phyloP scores from a whole-genome alignment of 179 eudicot genomes.

The Beta macrorhiza region DNA sequence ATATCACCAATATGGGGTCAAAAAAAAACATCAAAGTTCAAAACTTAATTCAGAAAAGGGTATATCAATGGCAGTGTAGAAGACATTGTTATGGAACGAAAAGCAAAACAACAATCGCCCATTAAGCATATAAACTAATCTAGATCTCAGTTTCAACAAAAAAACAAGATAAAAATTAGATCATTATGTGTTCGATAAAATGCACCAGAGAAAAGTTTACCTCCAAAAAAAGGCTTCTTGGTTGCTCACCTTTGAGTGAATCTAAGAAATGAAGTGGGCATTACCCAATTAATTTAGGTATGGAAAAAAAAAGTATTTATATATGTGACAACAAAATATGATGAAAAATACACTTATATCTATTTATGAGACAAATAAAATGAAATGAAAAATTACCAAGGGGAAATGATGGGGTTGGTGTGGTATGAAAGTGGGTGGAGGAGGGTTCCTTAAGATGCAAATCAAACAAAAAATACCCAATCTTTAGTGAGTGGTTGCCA shows the following conservation, averaged over 20 bases:
- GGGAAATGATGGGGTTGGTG: conserved; percentile 30
- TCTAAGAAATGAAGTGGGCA: conserved; percentile 23
- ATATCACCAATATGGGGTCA: not conserved
- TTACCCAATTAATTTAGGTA: conserved; percentile 19
- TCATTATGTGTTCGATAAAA: conserved; percentile 32
- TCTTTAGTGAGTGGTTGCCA: conserved; percentile 33
- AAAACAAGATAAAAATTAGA: not conserved
- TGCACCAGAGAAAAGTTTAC: conserved; percentile 28
- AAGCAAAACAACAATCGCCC: no score
- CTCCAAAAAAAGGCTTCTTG: conserved; percentile 16
- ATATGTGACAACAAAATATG: no score
- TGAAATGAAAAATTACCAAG: not conserved
- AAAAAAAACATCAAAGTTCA: not conserved
- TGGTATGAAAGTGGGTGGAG: conserved; percentile 25
- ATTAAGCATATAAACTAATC: not conserved
- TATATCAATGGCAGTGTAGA: not conserved
- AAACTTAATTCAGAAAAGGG: not conserved
- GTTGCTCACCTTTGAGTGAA: conserved; percentile 13
- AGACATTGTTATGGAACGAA: no score
- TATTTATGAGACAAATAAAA: no score
- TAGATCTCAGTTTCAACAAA: conserved; percentile 25
- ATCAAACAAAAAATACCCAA: conserved; percentile 22
- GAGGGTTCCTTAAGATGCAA: conserved; percentile 11
- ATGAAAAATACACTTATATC: no score
- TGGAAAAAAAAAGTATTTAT: not conserved